Evolutionary conservation across 2,329 filamentous ascomycete genomes (phyloP).

Genomic region (Alternaria rosae): DNA sequence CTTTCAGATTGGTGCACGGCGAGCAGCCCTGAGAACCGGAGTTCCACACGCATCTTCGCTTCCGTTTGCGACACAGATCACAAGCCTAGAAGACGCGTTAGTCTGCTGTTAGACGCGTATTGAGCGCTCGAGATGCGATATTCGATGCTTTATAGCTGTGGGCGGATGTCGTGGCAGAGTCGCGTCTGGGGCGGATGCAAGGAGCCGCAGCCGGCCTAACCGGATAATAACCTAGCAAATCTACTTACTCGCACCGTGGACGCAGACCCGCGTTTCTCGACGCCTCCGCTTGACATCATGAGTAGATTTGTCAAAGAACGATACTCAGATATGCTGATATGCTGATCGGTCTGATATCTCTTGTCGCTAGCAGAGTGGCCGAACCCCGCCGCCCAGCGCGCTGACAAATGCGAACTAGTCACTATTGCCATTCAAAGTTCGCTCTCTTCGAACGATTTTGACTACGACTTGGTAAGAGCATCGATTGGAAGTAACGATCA

Average conservation of each 20-base stretch:
- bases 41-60: slow-evolving; percentile 33
- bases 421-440: slow-evolving; percentile 32
- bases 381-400: not conserved
- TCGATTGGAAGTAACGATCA: not conserved
- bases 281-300: slow-evolving; percentile 24
- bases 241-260: slow-evolving; percentile 31
- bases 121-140: not conserved
- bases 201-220: not conserved
- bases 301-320: not conserved
- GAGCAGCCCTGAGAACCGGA: slow-evolving; percentile 27
- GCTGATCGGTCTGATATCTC: slow-evolving; percentile 15
- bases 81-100: slow-evolving; percentile 23
- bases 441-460: slow-evolving; percentile 7
- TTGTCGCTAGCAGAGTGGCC: not conserved
- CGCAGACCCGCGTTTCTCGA: slow-evolving; percentile 35
- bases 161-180: not conserved
- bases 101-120: not conserved
- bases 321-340: slow-evolving; percentile 10
- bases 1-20: slow-evolving; percentile 29
- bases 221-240: not conserved
- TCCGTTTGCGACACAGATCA: slow-evolving; percentile 37
- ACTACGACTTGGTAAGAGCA: not conserved
- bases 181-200: not conserved
- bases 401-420: slow-evolving; percentile 11
- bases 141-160: not conserved